Conservation (phyloP, 257 asterid genomes). For the Nicotiana sylvestris region DNA sequence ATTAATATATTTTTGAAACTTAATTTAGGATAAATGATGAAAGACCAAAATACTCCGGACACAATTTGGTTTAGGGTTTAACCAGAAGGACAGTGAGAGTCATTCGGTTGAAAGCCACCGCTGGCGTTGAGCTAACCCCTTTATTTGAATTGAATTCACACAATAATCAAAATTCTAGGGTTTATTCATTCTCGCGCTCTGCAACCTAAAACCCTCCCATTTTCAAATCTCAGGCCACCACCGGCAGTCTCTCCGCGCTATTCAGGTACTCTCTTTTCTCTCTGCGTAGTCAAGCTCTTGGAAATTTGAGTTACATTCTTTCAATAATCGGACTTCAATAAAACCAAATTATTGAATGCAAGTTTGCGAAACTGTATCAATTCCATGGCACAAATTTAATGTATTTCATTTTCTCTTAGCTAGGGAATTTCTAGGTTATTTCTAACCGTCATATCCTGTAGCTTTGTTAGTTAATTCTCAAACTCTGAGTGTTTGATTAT, state of each 20-base stretch:
- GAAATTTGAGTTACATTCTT: neutral
- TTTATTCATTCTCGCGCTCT: slow-evolving; percentile 15
- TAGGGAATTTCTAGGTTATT: neutral
- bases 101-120: neutral
- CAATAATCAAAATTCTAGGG: slow-evolving; percentile 2
- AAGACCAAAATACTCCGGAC: neutral
- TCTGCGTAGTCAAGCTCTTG: neutral
- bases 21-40: neutral
- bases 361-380: neutral
- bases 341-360: neutral
- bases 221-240: slow-evolving; percentile 3
- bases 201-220: slow-evolving; percentile 5
- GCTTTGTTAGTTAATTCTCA: neutral
- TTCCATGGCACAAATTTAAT: neutral
- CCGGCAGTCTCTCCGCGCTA: neutral
- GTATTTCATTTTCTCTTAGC: neutral
- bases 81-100: neutral
- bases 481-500: neutral
- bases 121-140: slow-evolving; percentile 10
- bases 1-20: neutral
- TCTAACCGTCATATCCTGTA: neutral
- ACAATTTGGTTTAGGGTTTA: neutral
- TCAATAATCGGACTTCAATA: neutral
- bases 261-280: slow-evolving; percentile 5
- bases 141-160: slow-evolving; percentile 1